A percentile compares a stretch with the other conserved stretches of the same genome.
phyloP scores from a whole-genome alignment of 805 yeast species.

The Tetrapisispora arboricola region DNA sequence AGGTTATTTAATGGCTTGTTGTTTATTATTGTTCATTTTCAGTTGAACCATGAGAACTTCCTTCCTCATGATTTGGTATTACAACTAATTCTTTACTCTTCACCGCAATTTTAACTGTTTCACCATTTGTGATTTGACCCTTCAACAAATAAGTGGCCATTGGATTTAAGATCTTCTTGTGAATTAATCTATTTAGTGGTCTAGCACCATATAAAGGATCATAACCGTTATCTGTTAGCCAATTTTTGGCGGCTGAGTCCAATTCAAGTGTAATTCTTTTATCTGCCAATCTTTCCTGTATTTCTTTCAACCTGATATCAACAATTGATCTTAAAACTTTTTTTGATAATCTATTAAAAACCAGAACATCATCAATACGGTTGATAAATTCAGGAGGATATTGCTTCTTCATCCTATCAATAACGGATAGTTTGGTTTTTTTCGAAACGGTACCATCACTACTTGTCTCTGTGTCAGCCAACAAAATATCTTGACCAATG shows the following conservation, averaged over 20 bases:
- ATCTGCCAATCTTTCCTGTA: conserved; percentile 65
- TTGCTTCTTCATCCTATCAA: conserved; percentile 54
- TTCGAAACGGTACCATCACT: conserved; percentile 52
- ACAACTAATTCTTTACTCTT: conserved; percentile 34
- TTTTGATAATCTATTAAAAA: conserved; percentile 83
- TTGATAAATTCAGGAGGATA: conserved; percentile 96
- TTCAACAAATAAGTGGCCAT: conserved; percentile 70
- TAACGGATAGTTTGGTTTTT: conserved; percentile 45
- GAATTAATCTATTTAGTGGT: conserved; percentile 85
- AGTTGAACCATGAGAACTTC: conserved; percentile 7
- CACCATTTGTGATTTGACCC: conserved; percentile 61
- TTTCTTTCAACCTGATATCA: conserved; percentile 73
- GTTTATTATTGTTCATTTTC: neutral
- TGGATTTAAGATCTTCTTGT: conserved; percentile 76
- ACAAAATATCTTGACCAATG: conserved; percentile 83
- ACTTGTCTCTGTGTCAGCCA: conserved; percentile 54
- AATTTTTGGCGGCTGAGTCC: conserved; percentile 54
- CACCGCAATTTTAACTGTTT: conserved; percentile 42
- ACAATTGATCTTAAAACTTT: conserved; percentile 67
- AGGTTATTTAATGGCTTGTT: too few relatives aligned
- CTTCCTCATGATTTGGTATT: conserved; percentile 36
- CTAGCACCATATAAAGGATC: conserved; percentile 92
- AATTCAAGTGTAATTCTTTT: conserved; percentile 60
- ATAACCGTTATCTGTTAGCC: conserved; percentile 80
- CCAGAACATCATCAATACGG: conserved; percentile 86